Percentiles rank a stretch among this genome's conserved stretches.
Conservation (phyloP, 2,329 filamentous ascomycete genomes). For the Diplocarpon rosae region DNA sequence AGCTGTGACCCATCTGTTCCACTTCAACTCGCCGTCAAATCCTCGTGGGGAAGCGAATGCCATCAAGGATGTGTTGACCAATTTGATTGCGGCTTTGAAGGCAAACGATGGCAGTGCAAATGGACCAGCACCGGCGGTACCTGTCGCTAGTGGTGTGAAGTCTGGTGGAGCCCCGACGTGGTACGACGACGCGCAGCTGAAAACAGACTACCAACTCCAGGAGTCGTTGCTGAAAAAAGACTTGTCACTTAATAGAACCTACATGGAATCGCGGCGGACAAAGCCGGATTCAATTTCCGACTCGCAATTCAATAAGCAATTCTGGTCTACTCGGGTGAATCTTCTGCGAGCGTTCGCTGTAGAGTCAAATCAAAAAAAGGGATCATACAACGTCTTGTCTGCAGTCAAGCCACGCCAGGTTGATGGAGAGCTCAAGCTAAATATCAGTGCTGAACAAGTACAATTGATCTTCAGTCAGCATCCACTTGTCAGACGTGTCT, state of each 20-base stretch:
- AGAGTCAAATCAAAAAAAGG: slow-evolving; percentile 74
- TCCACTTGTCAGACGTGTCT: slow-evolving; percentile 78
- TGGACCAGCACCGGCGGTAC: slow-evolving; percentile 50
- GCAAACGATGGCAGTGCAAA: slow-evolving; percentile 30
- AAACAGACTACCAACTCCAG: slow-evolving; percentile 70
- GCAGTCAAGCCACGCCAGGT: slow-evolving; percentile 73
- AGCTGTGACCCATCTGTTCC: slow-evolving; percentile 68
- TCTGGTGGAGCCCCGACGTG: slow-evolving; percentile 43
- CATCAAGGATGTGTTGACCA: slow-evolving; percentile 72
- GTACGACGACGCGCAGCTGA: slow-evolving; percentile 73
- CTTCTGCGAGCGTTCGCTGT: slow-evolving; percentile 84
- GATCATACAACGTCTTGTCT: slow-evolving; percentile 87
- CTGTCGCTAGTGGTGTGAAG: slow-evolving; percentile 62
- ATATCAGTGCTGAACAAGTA: slow-evolving; percentile 84
- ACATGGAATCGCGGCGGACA: slow-evolving; percentile 70
- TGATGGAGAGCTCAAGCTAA: slow-evolving; percentile 65
- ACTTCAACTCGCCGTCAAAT: slow-evolving; percentile 68
- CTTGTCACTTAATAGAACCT: slow-evolving; percentile 64
- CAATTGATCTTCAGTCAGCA: slow-evolving; percentile 90
- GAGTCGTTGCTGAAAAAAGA: slow-evolving; percentile 80
- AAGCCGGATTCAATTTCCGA: slow-evolving; percentile 78
- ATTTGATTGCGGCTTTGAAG: slow-evolving; percentile 51
- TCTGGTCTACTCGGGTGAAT: slow-evolving; percentile 85
- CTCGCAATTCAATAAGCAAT: slow-evolving; percentile 77
- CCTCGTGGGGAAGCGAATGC: slow-evolving; percentile 76